Evolutionary conservation across 768 basidiomycete genomes (phyloP).

Genomic region (Botryobasidium botryosum): DNA sequence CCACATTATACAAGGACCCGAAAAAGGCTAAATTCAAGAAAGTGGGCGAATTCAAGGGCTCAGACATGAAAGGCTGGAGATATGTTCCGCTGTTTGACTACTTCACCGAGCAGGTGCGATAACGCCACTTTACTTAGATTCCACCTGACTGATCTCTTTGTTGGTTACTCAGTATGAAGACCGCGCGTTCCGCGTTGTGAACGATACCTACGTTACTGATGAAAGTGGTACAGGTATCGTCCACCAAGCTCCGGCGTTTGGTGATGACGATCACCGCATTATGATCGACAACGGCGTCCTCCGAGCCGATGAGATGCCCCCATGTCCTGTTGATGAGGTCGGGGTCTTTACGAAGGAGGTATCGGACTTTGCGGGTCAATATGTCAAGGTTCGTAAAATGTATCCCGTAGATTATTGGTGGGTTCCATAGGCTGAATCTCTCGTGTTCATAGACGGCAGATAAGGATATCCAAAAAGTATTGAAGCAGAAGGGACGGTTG

Average conservation of each 20-base stretch:
- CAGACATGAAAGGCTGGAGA: slow-evolving; percentile 90
- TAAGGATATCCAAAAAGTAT: slow-evolving; percentile 76
- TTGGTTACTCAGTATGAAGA: slow-evolving; percentile 53
- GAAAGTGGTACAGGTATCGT: slow-evolving; percentile 95
- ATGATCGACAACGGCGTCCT: slow-evolving; percentile 71
- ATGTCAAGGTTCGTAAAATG: slow-evolving; percentile 68
- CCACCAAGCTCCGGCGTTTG: slow-evolving; percentile 95
- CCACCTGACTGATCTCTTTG: slow-evolving; percentile 1
- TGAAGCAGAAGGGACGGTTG: slow-evolving; percentile 76
- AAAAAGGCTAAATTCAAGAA: slow-evolving; percentile 96
- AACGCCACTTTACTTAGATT: neutral
- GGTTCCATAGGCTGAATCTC: neutral
- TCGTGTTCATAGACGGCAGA: slow-evolving; percentile 54
- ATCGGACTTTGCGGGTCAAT: slow-evolving; percentile 68
- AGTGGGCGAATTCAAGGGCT: slow-evolving; percentile 69
- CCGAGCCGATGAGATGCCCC: slow-evolving; percentile 80
- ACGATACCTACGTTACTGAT: slow-evolving; percentile 86
- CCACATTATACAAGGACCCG: slow-evolving; percentile 85
- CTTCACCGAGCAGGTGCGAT: slow-evolving; percentile 76
- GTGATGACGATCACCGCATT: slow-evolving; percentile 96
- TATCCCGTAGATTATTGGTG: neutral
- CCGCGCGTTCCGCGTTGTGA: slow-evolving; percentile 74
- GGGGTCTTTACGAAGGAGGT: slow-evolving; percentile 82
- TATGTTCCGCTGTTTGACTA: slow-evolving; percentile 93
- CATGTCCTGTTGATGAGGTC: slow-evolving; percentile 85